phyloP scores from a whole-genome alignment of 2,329 filamentous ascomycete species.

The Phialemoniopsis sp. region DNA sequence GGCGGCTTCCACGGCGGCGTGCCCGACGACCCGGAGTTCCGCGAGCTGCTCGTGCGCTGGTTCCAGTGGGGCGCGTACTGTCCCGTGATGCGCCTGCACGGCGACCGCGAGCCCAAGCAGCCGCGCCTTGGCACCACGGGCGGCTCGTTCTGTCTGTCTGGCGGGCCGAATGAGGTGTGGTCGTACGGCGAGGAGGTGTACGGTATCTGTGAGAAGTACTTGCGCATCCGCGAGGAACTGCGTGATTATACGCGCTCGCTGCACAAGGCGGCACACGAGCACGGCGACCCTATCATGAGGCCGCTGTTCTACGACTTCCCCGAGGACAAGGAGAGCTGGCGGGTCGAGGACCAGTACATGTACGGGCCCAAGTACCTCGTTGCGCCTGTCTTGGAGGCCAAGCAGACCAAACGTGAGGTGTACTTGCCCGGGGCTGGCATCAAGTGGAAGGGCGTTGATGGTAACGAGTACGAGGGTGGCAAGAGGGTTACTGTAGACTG shows the following conservation, averaged over 20 bases:
- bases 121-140: conserved; percentile 25
- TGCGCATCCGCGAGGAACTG: conserved; percentile 53
- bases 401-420: conserved; percentile 34
- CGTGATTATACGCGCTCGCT: conserved; percentile 52
- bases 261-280: conserved; percentile 57
- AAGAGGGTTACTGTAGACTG: conserved; percentile 1
- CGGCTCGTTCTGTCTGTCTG: conserved; percentile 37
- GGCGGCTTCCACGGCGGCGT: conserved; percentile 66
- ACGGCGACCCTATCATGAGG: conserved; percentile 57
- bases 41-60: conserved; percentile 63
- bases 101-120: conserved; percentile 56
- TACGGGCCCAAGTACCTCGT: conserved; percentile 57
- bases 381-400: conserved; percentile 49
- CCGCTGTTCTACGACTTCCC: conserved; percentile 63
- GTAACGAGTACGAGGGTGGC: conserved; percentile 2
- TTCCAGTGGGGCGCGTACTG: conserved; percentile 67
- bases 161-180: conserved; percentile 62
- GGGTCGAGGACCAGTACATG: conserved; percentile 59
- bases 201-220: conserved; percentile 54
- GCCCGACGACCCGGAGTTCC: conserved; percentile 48
- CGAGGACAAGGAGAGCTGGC: conserved; percentile 46
- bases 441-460: not conserved
- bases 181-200: conserved; percentile 59
- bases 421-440: conserved; percentile 41
- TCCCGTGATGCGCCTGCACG: conserved; percentile 64